Percentiles rank a stretch among this genome's conserved stretches.
Evolutionary conservation across 148 eudicot genomes (phyloP).

Genomic region (Amaranthus palmeri): DNA sequence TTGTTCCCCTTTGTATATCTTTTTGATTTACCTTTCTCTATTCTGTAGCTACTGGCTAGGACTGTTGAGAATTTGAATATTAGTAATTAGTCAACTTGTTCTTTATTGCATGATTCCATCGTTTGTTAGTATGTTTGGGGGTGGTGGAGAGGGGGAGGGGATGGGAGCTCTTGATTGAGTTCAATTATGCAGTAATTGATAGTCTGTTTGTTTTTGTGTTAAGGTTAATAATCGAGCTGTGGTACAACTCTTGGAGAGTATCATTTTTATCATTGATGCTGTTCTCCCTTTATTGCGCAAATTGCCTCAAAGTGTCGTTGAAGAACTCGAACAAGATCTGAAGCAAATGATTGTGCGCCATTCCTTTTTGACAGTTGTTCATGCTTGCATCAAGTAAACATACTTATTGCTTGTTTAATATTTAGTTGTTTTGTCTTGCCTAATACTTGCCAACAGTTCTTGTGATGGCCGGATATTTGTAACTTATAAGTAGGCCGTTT

Average conservation of each 20-base stretch:
- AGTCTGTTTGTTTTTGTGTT: slow-evolving; percentile 24
- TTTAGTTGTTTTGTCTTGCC: not conserved
- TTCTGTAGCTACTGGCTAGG: not conserved
- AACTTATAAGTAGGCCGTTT: not conserved
- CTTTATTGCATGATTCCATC: too few species aligned
- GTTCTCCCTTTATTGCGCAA: slow-evolving; percentile 83
- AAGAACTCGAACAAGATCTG: slow-evolving; percentile 92
- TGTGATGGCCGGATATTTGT: not conserved
- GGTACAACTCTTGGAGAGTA: slow-evolving; percentile 79
- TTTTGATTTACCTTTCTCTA: not conserved
- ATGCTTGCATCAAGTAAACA: slow-evolving; percentile 90
- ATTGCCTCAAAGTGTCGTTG: slow-evolving; percentile 71
- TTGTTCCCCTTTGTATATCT: not conserved
- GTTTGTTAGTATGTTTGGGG: too few species aligned
- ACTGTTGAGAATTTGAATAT: not conserved
- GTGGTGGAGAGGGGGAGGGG: too few species aligned
- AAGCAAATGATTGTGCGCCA: slow-evolving; percentile 97
- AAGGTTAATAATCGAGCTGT: slow-evolving; percentile 78
- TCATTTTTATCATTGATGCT: slow-evolving; percentile 76
- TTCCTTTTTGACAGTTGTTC: slow-evolving; percentile 92
- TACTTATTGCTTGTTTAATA: slow-evolving; percentile 4
- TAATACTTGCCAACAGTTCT: slow-evolving; percentile 1
- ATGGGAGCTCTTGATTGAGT: too few species aligned
- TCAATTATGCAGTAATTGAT: not conserved
- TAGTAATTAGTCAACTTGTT: too few species aligned